Evolutionary conservation across 495 filamentous ascomycete species (phyloP).

Genomic region (Tuber magnatum): DNA sequence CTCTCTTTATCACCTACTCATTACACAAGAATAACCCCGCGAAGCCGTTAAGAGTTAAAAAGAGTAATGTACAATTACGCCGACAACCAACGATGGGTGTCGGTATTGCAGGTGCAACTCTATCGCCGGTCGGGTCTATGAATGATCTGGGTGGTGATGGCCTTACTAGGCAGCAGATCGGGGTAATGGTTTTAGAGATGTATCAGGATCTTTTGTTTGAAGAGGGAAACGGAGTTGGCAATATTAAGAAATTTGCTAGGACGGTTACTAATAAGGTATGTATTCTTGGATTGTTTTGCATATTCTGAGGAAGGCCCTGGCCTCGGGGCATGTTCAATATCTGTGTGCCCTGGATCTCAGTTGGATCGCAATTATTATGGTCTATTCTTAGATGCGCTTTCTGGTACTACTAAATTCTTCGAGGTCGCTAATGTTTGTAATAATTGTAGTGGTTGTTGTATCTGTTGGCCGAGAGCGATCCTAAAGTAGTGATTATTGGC

Average conservation of each 20-base stretch:
- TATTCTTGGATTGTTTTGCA: constrained; percentile 16
- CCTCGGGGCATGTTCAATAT: neutral
- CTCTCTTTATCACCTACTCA: constrained; percentile 87
- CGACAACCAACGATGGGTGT: constrained; percentile 39
- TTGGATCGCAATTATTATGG: neutral
- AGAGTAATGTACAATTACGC: constrained; percentile 45
- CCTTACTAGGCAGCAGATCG: constrained; percentile 52
- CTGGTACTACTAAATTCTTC: neutral
- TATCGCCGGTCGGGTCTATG: constrained; percentile 10
- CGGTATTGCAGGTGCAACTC: constrained; percentile 33
- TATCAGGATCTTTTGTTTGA: constrained; percentile 78
- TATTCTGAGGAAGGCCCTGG: neutral
- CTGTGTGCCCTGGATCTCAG: neutral
- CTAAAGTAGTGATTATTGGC: constrained; percentile 72
- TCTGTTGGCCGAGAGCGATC: constrained; percentile 78
- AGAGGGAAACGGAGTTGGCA: constrained; percentile 52
- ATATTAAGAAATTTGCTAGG: constrained; percentile 80
- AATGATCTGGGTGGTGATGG: constrained; percentile 30
- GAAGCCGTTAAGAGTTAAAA: constrained; percentile 48
- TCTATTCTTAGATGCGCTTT: neutral
- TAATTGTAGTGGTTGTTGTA: constrained; percentile 80
- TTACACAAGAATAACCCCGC: constrained; percentile 59
- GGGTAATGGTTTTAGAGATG: constrained; percentile 68
- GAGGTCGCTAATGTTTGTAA: constrained; percentile 15
- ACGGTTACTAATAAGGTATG: constrained; percentile 92